These are phyloP conservation scores for Naganishia cerealis DNA, from an alignment of 1,284 basidiomycete genomes.

Conservation along the genomic window DNA sequence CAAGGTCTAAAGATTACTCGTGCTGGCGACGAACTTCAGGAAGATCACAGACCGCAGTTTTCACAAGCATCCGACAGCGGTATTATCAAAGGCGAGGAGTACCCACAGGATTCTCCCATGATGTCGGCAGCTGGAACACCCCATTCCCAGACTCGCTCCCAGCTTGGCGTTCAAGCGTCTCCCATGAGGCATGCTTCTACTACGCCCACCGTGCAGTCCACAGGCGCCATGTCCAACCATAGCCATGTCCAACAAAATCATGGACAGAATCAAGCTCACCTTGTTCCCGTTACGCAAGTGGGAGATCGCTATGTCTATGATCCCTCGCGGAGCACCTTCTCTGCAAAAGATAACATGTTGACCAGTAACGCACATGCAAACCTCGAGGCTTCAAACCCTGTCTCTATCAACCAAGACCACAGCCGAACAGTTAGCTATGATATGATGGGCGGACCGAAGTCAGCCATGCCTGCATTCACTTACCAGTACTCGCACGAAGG, in stretches of 20 bases:
- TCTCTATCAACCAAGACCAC: slow-evolving; percentile 20
- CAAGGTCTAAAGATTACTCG: background rate
- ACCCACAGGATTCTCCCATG: background rate
- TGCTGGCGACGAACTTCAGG: background rate
- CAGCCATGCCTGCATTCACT: slow-evolving; percentile 13
- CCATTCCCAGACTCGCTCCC: slow-evolving; percentile 15
- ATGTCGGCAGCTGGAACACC: slow-evolving; percentile 25
- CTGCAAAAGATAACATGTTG: slow-evolving; percentile 8
- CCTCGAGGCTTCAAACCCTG: slow-evolving; percentile 7
- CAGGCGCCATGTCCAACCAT: slow-evolving; percentile 14
- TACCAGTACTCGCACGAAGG: slow-evolving; percentile 19
- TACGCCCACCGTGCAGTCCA: slow-evolving; percentile 9
- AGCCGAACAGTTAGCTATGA: slow-evolving; percentile 6
- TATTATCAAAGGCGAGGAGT: background rate
- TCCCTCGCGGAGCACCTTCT: slow-evolving; percentile 14
- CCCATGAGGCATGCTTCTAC: slow-evolving; percentile 9
- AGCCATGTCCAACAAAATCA: slow-evolving; percentile 6
- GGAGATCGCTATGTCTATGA: slow-evolving; percentile 30
- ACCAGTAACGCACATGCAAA: background rate
- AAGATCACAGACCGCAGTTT: slow-evolving; percentile 17
- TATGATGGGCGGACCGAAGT: slow-evolving; percentile 7
- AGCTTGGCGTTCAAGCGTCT: background rate
- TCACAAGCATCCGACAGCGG: background rate
- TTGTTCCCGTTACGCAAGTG: slow-evolving; percentile 31
- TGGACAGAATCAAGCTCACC: slow-evolving; percentile 19